Base-by-base conservation (phyloP, 164 flowering plant genomes). In the Vitis riparia region DNA sequence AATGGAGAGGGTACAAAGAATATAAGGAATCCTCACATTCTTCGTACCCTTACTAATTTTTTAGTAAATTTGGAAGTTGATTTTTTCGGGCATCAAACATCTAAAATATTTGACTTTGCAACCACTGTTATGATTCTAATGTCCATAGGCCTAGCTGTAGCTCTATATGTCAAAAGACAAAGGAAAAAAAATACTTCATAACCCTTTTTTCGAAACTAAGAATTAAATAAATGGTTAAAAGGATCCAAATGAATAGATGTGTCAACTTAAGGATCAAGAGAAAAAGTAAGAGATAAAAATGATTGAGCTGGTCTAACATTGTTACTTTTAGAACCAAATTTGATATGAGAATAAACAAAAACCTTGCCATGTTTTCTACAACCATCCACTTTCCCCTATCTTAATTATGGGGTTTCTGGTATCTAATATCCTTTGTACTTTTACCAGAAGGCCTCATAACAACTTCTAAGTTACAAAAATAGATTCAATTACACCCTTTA, bases 301-400 rank as follows among this genome's bases (percentile, higher is more conserved):
- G 30, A 29, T 14, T 15, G 13, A n/a, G n/a, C 0, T 2, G 11
- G 60, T 11, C 13, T 6, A 17, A 56, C 52, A 63, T 51, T 61
- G 71, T 70, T 81, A 93, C 99, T 94, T 88, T 93, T 71, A 96
- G 56, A 65, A 83, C 81, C 83, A 96, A 79, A 64, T 92, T 97
- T 51, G 91, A 84, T 60, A 93, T 79, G 61, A 89, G 82, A 76
- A 96, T 83, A 29, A 98, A 96, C 72, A 96, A 73, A 82, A 89
- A 92, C 76, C 97, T 88, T n/a, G 97, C 97, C 77, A 93, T 76
- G 69, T 89, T 96, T 58, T 92, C 97, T 63, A 90, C 86, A 76
- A 93, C 79, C 92, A 85, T 91, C 95, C 91, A 92, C 84, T 89
- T 93, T 72, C 99, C 99, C 80, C 88, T 79, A 79, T 97, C 90